phyloP scores from a whole-genome alignment of 441 rosid species.

The Euphorbia schlechtendalii region DNA sequence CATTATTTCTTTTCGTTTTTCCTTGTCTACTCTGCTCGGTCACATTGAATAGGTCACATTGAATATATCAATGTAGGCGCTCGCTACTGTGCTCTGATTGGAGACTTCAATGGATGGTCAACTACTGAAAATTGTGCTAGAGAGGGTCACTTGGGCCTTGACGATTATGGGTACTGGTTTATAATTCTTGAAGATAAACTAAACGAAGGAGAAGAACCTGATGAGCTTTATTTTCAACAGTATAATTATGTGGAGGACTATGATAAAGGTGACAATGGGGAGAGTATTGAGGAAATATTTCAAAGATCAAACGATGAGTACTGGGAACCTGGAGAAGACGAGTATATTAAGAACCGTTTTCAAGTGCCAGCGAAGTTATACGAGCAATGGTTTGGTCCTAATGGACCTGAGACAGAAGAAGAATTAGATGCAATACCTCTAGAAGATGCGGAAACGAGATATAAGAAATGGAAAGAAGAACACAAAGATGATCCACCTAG shows the following conservation, averaged over 20 bases:
- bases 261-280: slow-evolving; percentile 88
- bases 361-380: slow-evolving; percentile 88
- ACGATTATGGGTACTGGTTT: slow-evolving; percentile 96
- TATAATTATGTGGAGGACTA: slow-evolving; percentile 80
- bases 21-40: slow-evolving; percentile 1
- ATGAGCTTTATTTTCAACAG: slow-evolving; percentile 93
- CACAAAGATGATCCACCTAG: slow-evolving; percentile 92
- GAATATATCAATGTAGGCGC: slow-evolving; percentile 56
- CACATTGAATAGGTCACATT: slow-evolving; percentile 15
- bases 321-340: slow-evolving; percentile 98
- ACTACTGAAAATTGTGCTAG: slow-evolving; percentile 81
- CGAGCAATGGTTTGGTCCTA: slow-evolving; percentile 91
- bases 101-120: slow-evolving; percentile 92
- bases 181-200: slow-evolving; percentile 86
- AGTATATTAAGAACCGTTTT: slow-evolving; percentile 63
- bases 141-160: slow-evolving; percentile 83
- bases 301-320: slow-evolving; percentile 83
- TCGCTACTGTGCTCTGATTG: slow-evolving; percentile 89
- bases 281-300: slow-evolving; percentile 65
- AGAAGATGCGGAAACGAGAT: slow-evolving; percentile 71
- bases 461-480: slow-evolving; percentile 65
- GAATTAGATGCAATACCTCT: slow-evolving; percentile 66
- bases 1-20: background rate
- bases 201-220: slow-evolving; percentile 78
- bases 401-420: slow-evolving; percentile 80